Evolutionary conservation across 2,329 filamentous ascomycete species (phyloP), one percentile per base, ranked within the genome.

Genomic region (Lachnellula subtilissima): DNA sequence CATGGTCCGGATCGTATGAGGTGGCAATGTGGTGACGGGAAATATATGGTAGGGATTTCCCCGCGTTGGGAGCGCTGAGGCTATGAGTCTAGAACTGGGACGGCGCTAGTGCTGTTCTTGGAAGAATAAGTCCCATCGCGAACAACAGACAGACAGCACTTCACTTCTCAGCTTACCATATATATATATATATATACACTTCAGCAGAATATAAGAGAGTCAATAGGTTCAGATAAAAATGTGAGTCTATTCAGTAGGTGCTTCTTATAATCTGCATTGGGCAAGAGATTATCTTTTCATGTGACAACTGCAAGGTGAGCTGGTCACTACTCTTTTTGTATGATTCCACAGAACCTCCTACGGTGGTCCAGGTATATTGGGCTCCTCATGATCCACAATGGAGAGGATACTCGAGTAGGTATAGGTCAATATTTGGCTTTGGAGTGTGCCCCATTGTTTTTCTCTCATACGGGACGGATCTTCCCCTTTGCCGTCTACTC

Each of bases 1-100:
- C 59, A 63, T 59, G 40, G n/a, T 51, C 15, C 32, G 25, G 12
- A 42, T 12, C 4, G 19, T 25, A 32, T 17, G 19, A 32, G 51
- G 35, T 32, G 23, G 8, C 47, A 52, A 11, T 43, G 40, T 43
- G 7, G 1, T 43, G 40, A n/a, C 8, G 12, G 37, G 37, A 39
- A 39, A n/a, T 25, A 25, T 25, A 7, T 25, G 25, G 7, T 6
- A 11, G 37, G 37, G 37, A 5, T 5, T 39, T 39, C 37, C 37
- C 37, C 37, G 37, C 37, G 12, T 14, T 39, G 8, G 12, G 12
- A 5, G n/a, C 4, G 37, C 8, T 14, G 37, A n/a, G 37, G 37
- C 12, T 39, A 7, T 5, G 37, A 25, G 6, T 25, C 25, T 25
- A 25, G 25, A 25, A 25, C 25, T 25, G 25, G 25, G 6, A 25